Conservation (phyloP, 768 basidiomycete species). For the Phylloporus sp. region DNA sequence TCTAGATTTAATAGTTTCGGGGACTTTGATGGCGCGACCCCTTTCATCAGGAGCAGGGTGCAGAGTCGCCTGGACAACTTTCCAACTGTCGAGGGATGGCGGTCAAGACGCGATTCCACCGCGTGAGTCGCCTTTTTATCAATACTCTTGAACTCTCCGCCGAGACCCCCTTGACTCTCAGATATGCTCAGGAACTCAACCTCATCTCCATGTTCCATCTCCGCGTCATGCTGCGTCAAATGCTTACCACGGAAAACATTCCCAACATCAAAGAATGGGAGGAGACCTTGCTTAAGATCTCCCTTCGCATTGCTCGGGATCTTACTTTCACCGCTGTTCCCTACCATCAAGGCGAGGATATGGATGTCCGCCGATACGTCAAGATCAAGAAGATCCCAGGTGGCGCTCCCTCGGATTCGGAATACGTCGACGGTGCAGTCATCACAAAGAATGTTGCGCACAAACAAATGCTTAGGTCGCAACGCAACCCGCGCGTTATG, state of each 20-base stretch:
- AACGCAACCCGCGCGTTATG: constrained; percentile 90
- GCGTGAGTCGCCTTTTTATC: constrained; percentile 56
- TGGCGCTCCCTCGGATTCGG: constrained; percentile 85
- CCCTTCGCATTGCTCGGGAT: constrained; percentile 81
- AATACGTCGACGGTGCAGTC: constrained; percentile 94
- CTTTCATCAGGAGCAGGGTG: constrained; percentile 80
- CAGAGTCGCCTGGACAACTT: constrained; percentile 69
- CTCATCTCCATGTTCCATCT: constrained; percentile 84
- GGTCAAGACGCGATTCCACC: constrained; percentile 82
- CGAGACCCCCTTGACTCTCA: constrained; percentile 24
- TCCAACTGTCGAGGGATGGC: constrained; percentile 66
- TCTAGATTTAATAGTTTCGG: constrained; percentile 68
- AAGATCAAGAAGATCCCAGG: constrained; percentile 99
- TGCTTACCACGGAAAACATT: constrained; percentile 76
- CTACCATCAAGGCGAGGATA: constrained; percentile 82
- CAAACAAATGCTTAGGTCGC: constrained; percentile 82
- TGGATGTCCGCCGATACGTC: constrained; percentile 92
- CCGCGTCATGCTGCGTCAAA: constrained; percentile 86
- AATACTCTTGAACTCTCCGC: constrained; percentile 1
- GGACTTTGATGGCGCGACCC: constrained; percentile 67
- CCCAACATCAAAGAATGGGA: constrained; percentile 88
- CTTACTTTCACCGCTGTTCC: constrained; percentile 68
- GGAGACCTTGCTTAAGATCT: constrained; percentile 70
- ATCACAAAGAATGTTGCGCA: constrained; percentile 98
- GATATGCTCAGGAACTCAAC: constrained; percentile 82